These are phyloP conservation scores for Picea sitchensis DNA, from an alignment of 75 land plant species.

Conservation along the genomic window DNA sequence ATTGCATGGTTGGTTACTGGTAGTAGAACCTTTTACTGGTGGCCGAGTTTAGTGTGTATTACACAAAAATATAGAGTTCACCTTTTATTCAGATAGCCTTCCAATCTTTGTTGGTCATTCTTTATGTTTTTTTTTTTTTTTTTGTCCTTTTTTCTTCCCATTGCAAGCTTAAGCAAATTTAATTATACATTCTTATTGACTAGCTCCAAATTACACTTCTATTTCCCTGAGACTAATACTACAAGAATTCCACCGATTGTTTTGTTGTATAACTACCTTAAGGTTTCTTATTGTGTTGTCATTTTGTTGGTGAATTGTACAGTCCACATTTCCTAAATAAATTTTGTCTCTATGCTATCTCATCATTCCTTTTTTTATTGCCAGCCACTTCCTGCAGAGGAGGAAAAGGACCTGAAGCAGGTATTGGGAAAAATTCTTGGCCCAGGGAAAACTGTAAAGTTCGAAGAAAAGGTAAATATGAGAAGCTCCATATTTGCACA, in stretches of 20 bases:
- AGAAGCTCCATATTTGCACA: neutral
- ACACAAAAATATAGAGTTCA: too few species aligned
- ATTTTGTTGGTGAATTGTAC: neutral
- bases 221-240: neutral
- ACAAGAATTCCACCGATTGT: neutral
- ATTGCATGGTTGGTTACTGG: too few species aligned
- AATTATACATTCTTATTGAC: neutral
- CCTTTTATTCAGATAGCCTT: neutral
- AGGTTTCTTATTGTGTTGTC: neutral
- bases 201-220: neutral
- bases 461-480: slow-evolving; percentile 63
- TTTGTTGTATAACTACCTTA: neutral
- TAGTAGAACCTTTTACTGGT: too few species aligned
- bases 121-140: neutral
- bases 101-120: neutral
- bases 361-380: neutral
- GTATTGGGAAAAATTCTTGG: slow-evolving; percentile 57
- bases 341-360: neutral
- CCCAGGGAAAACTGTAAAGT: slow-evolving; percentile 51
- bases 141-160: neutral
- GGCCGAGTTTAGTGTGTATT: too few species aligned
- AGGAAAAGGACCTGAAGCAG: slow-evolving; percentile 63
- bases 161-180: neutral
- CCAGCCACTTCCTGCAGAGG: slow-evolving; percentile 61
- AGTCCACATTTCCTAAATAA: neutral